Conservation (phyloP, 306 rosid species). For the Dryas alaskensis region DNA sequence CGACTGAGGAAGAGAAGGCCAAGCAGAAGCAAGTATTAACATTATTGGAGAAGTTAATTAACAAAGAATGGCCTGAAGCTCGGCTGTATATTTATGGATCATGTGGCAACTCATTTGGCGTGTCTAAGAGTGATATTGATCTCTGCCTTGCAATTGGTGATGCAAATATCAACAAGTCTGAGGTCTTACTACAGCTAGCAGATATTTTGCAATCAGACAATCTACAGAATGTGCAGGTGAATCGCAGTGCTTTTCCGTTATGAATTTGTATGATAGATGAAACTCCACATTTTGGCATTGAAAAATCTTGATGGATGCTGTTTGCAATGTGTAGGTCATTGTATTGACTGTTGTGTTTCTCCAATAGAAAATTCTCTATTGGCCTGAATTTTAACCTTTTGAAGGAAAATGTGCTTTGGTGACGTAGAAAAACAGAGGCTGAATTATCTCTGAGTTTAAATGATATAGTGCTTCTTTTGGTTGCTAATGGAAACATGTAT, state of each 20-base stretch:
- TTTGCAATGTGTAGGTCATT: background rate
- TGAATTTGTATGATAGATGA: constrained; percentile 2
- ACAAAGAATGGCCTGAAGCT: constrained; percentile 81
- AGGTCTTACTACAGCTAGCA: constrained; percentile 71
- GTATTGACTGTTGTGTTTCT: constrained; percentile 8
- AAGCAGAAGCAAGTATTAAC: constrained; percentile 69
- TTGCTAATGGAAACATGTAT: background rate
- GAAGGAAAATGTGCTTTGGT: background rate
- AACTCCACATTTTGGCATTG: background rate
- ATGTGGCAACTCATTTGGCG: constrained; percentile 91
- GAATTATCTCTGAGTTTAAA: background rate
- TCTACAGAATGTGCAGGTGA: constrained; percentile 92
- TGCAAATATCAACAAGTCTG: constrained; percentile 66
- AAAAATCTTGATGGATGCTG: background rate
- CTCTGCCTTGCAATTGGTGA: constrained; percentile 84
- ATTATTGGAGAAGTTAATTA: constrained; percentile 60
- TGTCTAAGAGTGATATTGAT: constrained; percentile 90
- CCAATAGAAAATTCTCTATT: background rate
- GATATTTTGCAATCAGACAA: constrained; percentile 75
- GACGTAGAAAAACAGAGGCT: background rate
- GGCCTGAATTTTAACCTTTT: background rate
- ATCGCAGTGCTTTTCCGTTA: constrained; percentile 24
- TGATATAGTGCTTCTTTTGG: background rate
- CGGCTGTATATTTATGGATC: constrained; percentile 85
- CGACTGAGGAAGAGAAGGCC: constrained; percentile 82